These are phyloP conservation scores for Theobroma cacao DNA, from an alignment of 345 rosid genomes.

Conservation along the genomic window DNA sequence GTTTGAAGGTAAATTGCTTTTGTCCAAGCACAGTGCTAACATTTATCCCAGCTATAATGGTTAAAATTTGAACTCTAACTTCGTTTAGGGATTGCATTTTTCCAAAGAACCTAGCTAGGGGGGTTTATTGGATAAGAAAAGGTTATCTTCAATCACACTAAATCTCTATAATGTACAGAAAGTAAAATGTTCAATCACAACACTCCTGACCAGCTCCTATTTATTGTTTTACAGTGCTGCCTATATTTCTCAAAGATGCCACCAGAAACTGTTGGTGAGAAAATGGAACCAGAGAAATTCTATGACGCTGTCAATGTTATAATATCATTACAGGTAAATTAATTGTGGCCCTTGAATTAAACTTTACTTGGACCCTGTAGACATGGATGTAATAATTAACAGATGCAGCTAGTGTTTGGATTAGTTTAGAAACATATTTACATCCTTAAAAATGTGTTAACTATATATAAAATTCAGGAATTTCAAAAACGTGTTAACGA, in stretches of 20 bases:
- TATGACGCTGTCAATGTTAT: constrained; percentile 52
- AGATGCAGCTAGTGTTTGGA: no score
- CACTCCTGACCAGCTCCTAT: neutral
- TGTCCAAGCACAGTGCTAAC: neutral
- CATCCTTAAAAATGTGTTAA: no score
- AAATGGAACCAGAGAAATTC: constrained; percentile 35
- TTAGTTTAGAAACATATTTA: no score
- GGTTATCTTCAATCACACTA: no score
- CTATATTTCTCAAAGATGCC: constrained; percentile 43
- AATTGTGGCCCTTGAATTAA: neutral
- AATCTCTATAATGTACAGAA: no score
- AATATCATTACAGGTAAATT: constrained; percentile 52
- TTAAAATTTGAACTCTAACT: no score
- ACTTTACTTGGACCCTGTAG: neutral
- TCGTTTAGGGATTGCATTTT: no score
- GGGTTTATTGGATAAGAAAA: no score
- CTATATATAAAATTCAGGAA: no score
- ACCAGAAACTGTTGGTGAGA: constrained; percentile 44
- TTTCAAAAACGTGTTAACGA: no score
- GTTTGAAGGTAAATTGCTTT: constrained; percentile 34
- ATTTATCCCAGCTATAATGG: neutral
- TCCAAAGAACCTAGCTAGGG: no score
- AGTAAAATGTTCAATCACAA: neutral
- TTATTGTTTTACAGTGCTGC: neutral
- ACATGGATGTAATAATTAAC: neutral